phyloP scores from a whole-genome alignment of 1,139 yeast genomes.

The Yamadazyma trypodendri region DNA sequence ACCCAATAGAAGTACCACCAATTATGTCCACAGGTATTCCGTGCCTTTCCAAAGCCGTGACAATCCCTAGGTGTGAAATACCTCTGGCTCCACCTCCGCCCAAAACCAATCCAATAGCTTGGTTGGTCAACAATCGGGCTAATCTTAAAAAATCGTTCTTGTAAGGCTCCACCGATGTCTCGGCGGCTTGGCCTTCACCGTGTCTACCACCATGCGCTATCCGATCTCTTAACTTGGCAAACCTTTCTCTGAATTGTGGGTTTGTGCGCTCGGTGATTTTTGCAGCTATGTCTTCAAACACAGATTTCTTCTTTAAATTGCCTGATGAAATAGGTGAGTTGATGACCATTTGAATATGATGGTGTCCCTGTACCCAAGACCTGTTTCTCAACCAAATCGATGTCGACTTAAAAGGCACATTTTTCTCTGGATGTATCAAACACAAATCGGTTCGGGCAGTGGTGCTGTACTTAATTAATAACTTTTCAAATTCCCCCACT shows the following conservation, averaged over 20 bases:
- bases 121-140: constrained; percentile 87
- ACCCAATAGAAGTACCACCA: constrained; percentile 96
- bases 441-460: constrained; percentile 89
- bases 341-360: constrained; percentile 71
- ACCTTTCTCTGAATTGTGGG: constrained; percentile 31
- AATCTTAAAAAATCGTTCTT: constrained; percentile 87
- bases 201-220: constrained; percentile 19
- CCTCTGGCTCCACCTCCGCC: constrained; percentile 99
- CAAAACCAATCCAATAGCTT: constrained; percentile 88
- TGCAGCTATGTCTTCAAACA: constrained; percentile 40
- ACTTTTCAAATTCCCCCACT: constrained; percentile 81
- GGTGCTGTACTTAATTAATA: constrained; percentile 72
- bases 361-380: constrained; percentile 91
- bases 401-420: constrained; percentile 82
- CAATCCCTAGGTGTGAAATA: constrained; percentile 84
- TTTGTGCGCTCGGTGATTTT: constrained; percentile 34
- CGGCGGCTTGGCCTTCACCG: constrained; percentile 7
- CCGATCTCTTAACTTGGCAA: constrained; percentile 33
- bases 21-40: constrained; percentile 93
- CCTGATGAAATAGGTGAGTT: constrained; percentile 16
- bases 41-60: constrained; percentile 88
- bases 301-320: constrained; percentile 18
- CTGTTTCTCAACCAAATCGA: constrained; percentile 81
- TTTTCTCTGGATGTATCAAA: constrained; percentile 77
- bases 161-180: constrained; percentile 32